Base-by-base conservation (phyloP, 2,329 filamentous ascomycete species). In the Aspergillus pseudotamarii region DNA sequence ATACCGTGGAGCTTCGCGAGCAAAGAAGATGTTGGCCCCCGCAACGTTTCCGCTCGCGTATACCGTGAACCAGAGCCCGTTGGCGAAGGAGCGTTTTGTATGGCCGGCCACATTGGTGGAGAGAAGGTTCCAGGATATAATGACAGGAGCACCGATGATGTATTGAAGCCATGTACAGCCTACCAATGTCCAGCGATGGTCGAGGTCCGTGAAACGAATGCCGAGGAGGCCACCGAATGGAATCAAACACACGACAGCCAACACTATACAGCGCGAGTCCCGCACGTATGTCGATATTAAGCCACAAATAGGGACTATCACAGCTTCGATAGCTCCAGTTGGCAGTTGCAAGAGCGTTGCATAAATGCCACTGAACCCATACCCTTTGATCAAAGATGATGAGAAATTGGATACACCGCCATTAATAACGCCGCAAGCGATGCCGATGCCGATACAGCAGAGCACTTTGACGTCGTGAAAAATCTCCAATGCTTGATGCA, bases 101-200 rank as follows among this genome's bases (percentile, higher is more conserved):
- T 86, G 83, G 0, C 83, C 83, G 0, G 82, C 79, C 14, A 81
- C 72, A 78, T 59, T 83, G n/a, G 79, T 74, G 2, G 77, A 81
- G 14, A 84, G 78, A 0, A 85, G 66, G 28, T 83, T 85, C 84
- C 83, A 86, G 43, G 76, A 83, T 1, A 85, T 66, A 45, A 85
- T 81, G 2, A 86, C 79, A 0, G 83, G 81, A 0, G 82, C 81
- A 5, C 83, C 83, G 45, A 85, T 63, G 2, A 84, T 74, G 48
- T 82, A 82, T 63, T 84, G 82, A 14, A 86, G 71, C 84, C 84
- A 85, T 9, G 82, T 83, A 67, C 83, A 85, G n/a, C 75, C 83
- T 0, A 84, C 82, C 1, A 86, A 77, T 1, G 79, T 80, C 74
- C 83, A 83, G 10, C 80, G 80, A 56, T 84, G 77, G 4, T 79